Base-by-base conservation (phyloP, 768 basidiomycete genomes). In the Zangia roseola region DNA sequence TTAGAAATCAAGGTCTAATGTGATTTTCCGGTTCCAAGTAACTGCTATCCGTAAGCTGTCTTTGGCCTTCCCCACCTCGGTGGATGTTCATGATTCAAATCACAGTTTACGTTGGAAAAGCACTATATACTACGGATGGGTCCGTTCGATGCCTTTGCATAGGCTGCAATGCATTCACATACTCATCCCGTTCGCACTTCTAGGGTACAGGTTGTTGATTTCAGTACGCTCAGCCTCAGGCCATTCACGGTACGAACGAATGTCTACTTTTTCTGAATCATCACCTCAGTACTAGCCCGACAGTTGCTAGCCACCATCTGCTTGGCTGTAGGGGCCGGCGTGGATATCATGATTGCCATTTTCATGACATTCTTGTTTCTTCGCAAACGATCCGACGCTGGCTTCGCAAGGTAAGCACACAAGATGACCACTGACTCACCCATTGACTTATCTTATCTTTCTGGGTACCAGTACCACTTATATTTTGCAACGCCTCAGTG, bases 401-500 rank as follows among this genome's bases (percentile, higher is more conserved):
- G 13, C 13, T 23, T 33, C 6, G 16, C 30, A 30, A 43, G 33
- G 42, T 31, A 14, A 33, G 28, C 31, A 34, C 19, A 13, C 28
- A 13, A 12, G 5, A 24, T 7, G 17, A n/a, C n/a, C 14, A 24
- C n/a, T 26, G 2, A 17, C n/a, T 40, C 23, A 25, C 12, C 16
- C n/a, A n/a, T n/a, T n/a, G n/a, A n/a, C n/a, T n/a, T n/a, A n/a
- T n/a, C n/a, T n/a, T n/a, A n/a, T n/a, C n/a, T n/a, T n/a, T n/a
- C n/a, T n/a, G 17, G 21, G 2, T 13, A 24, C 28, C 31, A 59
- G 57, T 2, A 56, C 50, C 19, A 31, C 16, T 2, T 33, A 47
- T 10, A 2, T 59, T n/a, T 40, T 58, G 5, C 49, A 49, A 33
- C 49, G 49, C 16, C 45, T 59, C 6, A 40, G 4, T 0, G 7